These are phyloP conservation scores for Heimioporus sp. DNA, from an alignment of 768 basidiomycete genomes.

Conservation along the genomic window DNA sequence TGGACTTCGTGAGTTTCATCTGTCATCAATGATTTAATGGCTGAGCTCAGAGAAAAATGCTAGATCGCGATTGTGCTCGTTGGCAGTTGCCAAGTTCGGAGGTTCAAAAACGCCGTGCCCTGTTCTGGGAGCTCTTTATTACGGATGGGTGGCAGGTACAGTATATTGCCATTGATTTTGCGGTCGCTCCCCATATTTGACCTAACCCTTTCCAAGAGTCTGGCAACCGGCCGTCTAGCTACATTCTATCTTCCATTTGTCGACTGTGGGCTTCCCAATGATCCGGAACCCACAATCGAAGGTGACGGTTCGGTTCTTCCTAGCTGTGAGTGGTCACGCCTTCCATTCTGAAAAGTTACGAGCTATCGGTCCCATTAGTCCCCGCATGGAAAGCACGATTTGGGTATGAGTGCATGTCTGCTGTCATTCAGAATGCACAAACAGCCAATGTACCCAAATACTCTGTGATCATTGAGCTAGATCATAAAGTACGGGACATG, in stretches of 20 bases:
- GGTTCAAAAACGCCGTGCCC: conserved; percentile 65
- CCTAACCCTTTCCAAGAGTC: conserved; percentile 41
- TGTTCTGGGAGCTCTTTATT: conserved; percentile 76
- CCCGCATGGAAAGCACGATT: conserved; percentile 71
- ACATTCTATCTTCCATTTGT: conserved; percentile 70
- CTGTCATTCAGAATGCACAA: conserved; percentile 66
- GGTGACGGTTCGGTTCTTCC: conserved; percentile 56
- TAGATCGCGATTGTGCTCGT: conserved; percentile 71
- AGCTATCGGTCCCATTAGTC: conserved; percentile 36
- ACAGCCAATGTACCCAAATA: conserved; percentile 65
- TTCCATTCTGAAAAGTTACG: neutral
- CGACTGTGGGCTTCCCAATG: conserved; percentile 67
- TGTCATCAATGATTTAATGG: neutral
- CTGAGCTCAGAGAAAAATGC: conserved; percentile 12
- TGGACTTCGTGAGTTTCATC: conserved; percentile 57
- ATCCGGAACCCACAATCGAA: conserved; percentile 55
- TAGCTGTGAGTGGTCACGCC: conserved; percentile 48
- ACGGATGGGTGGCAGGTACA: conserved; percentile 74
- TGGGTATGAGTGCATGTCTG: conserved; percentile 61
- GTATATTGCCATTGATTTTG: conserved; percentile 33
- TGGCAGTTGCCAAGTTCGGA: conserved; percentile 61
- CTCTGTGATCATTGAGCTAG: conserved; percentile 59
- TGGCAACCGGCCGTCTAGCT: conserved; percentile 67
- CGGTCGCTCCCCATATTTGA: neutral
- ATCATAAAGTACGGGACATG: conserved; percentile 67